Evolutionary conservation across 2,329 filamentous ascomycete genomes (phyloP), one percentile per base, ranked within the genome.

Genomic region (Eutypella sp.): DNA sequence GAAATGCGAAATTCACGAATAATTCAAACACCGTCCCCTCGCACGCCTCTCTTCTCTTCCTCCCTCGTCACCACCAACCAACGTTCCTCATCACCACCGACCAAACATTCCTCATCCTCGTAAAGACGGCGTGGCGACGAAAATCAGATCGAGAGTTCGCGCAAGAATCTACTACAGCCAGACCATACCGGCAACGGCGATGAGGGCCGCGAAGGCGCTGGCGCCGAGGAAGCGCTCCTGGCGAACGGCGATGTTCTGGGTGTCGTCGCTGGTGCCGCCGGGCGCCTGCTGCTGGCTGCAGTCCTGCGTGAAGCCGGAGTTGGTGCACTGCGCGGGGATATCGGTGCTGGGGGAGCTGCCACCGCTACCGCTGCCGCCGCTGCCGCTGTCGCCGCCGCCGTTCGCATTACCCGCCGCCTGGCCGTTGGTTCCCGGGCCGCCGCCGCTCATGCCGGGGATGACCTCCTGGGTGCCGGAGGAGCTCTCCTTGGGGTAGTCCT

Each of bases 401-500:
- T 46, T 43, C 3, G 47, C 41, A 7, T 52, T 45, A 13, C 52
- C 59, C 7, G 57, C 59, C 1, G 60, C 61, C 48, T 64, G 47
- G 18, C 61, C 62, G 43, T 63, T 64, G 7, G 60, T 61, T 10
- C 62, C 61, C 29, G 57, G 53, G 3, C 62, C 62, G 16, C 56
- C 58, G 23, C 60, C 60, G 38, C 54, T 64, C 27, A 62, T 39
- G 13, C 62, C 62, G 11, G 62, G 62, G 42, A 60, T 54, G 38
- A 59, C 54, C 9, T 55, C 56, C 29, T 45, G 45, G 3, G 49
- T 45, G 13, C 47, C 50, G 37, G 49, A 47, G n/a, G 55, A 57
- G 48, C 69, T 72, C 19, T 67, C 66, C 22, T 36, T 47, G 4
- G 61, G 51, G 37, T 56, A 51, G 31, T 60, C 61, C 43, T 59